Base-by-base conservation (phyloP, 371 early-diverging fungal species). In the Sporodiniella umbellata region DNA sequence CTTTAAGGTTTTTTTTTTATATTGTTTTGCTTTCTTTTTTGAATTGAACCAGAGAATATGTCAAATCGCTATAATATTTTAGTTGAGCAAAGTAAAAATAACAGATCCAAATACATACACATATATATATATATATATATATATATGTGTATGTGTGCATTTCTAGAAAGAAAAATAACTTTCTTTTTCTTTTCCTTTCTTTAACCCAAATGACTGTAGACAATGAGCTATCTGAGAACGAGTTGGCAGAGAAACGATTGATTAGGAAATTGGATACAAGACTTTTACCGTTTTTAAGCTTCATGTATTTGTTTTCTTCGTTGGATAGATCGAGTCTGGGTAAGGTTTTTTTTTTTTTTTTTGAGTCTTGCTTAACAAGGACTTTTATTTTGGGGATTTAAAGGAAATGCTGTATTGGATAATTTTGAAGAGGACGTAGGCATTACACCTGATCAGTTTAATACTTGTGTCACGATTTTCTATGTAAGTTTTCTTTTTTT, bases 301-400 rank as follows among this genome's bases (percentile, higher is more conserved):
- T 80, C 4, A 68, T 78, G 66, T 78, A 78, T 38, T 56, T 78
- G 3, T 73, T 75, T 49, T 71, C 69, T 7, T 75, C 75, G 18
- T 60, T 78, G 42, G 79, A 78, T 56, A 58, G 79, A 40, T 70
- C 75, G 3, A 78, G 73, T 18, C 44, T 78, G 40, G 79, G 79
- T 72, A 56, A 35, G n/a, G n/a, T n/a, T n/a, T n/a, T n/a, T n/a
- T n/a, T n/a, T 15, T n/a, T 5, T 25, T 21, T 3, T 19, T 33
- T 40, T 28, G 14, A 6, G 8, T 4, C 7, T n/a, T 40, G 10
- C 15, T 18, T 31, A n/a, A n/a, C n/a, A n/a, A n/a, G n/a, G n/a
- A n/a, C 18, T 7, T 30, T 14, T 17, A 1, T 17, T 15, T 14
- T 7, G 25, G 14, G 42, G 19, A 19, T 39, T 21, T 18, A 35